phyloP scores from a whole-genome alignment of 805 yeast genomes.

The Yarrowia osloensis region DNA sequence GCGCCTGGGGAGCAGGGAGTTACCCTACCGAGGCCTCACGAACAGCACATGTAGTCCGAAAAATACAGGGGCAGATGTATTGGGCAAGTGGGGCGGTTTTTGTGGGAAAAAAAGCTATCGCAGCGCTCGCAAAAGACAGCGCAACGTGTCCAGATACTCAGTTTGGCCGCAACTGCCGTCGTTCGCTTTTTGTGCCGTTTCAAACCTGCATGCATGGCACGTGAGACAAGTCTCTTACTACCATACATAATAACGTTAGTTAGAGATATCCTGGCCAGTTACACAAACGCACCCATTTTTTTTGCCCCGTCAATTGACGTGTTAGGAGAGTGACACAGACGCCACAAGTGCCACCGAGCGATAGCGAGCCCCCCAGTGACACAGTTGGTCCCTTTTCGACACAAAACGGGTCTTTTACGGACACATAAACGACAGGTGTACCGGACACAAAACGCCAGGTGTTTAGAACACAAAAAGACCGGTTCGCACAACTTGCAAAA shows the following conservation, averaged over 20 bases:
- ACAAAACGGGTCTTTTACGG: too few relatives aligned
- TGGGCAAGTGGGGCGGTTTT: too few relatives aligned
- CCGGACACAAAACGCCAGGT: background rate
- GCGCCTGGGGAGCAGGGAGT: too few relatives aligned
- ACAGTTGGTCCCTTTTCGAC: background rate
- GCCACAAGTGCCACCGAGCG: background rate
- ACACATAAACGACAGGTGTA: background rate
- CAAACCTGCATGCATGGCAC: constrained; percentile 5
- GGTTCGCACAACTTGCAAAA: too few relatives aligned
- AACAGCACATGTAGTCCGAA: too few relatives aligned
- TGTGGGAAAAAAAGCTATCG: too few relatives aligned
- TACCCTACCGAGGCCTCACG: background rate
- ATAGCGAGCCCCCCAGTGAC: background rate
- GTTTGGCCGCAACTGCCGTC: background rate
- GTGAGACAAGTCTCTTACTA: constrained; percentile 6
- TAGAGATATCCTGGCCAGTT: background rate
- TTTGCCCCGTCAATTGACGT: background rate
- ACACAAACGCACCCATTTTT: background rate
- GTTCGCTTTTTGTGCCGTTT: background rate
- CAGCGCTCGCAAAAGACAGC: too few relatives aligned
- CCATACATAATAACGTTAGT: constrained; percentile 10
- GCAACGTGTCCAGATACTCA: too few relatives aligned
- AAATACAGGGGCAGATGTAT: background rate
- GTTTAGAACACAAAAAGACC: too few relatives aligned
- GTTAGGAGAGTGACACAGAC: too few relatives aligned